Evolutionary conservation across 192 early-diverging fungal genomes (phyloP).

Genomic region (Backusella sp.): DNA sequence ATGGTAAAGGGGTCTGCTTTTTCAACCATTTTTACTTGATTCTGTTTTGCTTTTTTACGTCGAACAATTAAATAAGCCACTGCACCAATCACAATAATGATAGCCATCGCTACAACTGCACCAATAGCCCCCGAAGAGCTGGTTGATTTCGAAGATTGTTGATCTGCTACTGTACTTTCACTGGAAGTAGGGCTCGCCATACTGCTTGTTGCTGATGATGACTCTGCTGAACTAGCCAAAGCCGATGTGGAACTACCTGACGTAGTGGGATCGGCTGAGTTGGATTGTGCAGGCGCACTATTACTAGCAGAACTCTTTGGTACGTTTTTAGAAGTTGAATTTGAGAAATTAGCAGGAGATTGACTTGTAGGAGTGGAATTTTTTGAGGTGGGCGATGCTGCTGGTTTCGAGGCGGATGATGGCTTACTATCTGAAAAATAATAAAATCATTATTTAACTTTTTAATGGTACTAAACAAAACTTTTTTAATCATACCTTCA

Average conservation of each 20-base stretch:
- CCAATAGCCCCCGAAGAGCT: conserved; percentile 31
- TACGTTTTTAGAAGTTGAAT: neutral
- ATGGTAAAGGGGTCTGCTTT: conserved; percentile 29
- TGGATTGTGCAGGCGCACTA: neutral
- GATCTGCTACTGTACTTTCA: neutral
- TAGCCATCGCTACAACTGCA: conserved; percentile 25
- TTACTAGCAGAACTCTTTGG: neutral
- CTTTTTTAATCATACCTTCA: neutral
- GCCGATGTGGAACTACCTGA: neutral
- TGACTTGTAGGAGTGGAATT: neutral
- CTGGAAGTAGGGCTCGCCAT: neutral
- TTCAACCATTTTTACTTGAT: neutral
- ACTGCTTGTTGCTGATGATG: neutral
- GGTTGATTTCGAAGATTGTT: neutral
- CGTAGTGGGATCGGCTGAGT: neutral
- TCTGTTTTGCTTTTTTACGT: conserved; percentile 1
- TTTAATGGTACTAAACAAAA: neutral
- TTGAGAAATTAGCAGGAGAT: neutral
- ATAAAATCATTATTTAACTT: neutral
- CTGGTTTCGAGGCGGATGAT: neutral
- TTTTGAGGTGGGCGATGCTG: neutral
- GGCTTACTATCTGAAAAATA: neutral
- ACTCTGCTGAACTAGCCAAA: neutral
- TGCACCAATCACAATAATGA: conserved; percentile 21
- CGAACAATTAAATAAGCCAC: conserved; percentile 24